A percentile compares a stretch with the other conserved stretches of the same genome.
Conservation (phyloP, 805 yeast species). For the Kodamaea laetipori region DNA sequence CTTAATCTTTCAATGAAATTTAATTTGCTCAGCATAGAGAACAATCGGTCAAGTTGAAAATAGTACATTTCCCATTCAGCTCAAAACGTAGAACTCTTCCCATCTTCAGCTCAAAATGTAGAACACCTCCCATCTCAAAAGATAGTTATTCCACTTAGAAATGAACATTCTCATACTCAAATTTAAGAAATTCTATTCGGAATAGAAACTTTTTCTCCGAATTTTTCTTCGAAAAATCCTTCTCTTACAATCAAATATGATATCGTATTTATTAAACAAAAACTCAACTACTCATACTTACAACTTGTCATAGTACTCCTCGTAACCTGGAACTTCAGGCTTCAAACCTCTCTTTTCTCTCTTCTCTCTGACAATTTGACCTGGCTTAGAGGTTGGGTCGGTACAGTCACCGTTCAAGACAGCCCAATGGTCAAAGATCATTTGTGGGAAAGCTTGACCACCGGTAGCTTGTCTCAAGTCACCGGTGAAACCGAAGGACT, state of each 20-base stretch:
- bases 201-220: too few species aligned
- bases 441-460: slow-evolving; percentile 99
- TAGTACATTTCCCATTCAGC: too few species aligned
- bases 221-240: too few species aligned
- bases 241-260: background rate
- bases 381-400: slow-evolving; percentile 75
- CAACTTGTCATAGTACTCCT: slow-evolving; percentile 95
- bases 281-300: slow-evolving; percentile 35
- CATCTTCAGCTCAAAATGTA: too few species aligned
- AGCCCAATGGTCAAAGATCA: slow-evolving; percentile 99
- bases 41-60: too few species aligned
- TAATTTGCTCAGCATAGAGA: too few species aligned
- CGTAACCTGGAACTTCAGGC: slow-evolving; percentile 98
- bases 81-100: too few species aligned
- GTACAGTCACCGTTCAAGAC: slow-evolving; percentile 88
- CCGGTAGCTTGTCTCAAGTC: slow-evolving; percentile 99
- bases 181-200: too few species aligned
- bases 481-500: slow-evolving; percentile 99
- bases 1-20: too few species aligned
- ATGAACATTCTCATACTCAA: too few species aligned
- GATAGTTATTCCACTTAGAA: too few species aligned
- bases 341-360: slow-evolving; percentile 97
- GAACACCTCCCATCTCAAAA: too few species aligned
- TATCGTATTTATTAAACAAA: slow-evolving; percentile 9
- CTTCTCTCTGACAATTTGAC: slow-evolving; percentile 57